phyloP scores from a whole-genome alignment of 768 basidiomycete genomes.

The Pleurotus citrinopileatus region DNA sequence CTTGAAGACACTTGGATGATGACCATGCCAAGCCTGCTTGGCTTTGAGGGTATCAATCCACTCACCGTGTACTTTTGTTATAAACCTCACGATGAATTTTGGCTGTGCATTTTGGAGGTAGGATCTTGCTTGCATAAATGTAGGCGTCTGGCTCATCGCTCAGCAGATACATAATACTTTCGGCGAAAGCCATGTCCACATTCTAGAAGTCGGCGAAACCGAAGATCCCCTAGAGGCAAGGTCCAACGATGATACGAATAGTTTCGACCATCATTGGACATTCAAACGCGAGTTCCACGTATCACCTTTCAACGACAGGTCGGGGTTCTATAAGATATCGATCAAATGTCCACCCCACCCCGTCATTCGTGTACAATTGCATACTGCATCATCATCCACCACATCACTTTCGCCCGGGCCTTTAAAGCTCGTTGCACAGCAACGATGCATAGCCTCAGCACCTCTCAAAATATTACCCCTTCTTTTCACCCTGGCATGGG shows the following conservation, averaged over 20 bases:
- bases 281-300: constrained; percentile 71
- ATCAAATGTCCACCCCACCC: constrained; percentile 43
- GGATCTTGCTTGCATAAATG: constrained; percentile 7
- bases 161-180: constrained; percentile 70
- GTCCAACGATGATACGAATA: constrained; percentile 21
- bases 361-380: constrained; percentile 40
- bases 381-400: constrained; percentile 19
- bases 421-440: constrained; percentile 53
- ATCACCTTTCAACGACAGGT: constrained; percentile 73
- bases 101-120: constrained; percentile 58
- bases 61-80: constrained; percentile 70
- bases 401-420: constrained; percentile 24
- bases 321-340: constrained; percentile 61
- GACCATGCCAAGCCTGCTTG: constrained; percentile 69
- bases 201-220: constrained; percentile 41
- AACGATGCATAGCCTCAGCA: constrained; percentile 31
- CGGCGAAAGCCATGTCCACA: constrained; percentile 62
- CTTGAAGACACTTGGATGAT: constrained; percentile 65
- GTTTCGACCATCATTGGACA: constrained; percentile 63
- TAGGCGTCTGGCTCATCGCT: background rate
- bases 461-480: constrained; percentile 39
- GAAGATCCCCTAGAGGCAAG: constrained; percentile 39
- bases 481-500: constrained; percentile 33
- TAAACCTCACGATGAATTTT: constrained; percentile 26
- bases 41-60: constrained; percentile 70